phyloP scores from a whole-genome alignment of 2,329 filamentous ascomycete genomes.

The Colletotrichum caudatum region DNA sequence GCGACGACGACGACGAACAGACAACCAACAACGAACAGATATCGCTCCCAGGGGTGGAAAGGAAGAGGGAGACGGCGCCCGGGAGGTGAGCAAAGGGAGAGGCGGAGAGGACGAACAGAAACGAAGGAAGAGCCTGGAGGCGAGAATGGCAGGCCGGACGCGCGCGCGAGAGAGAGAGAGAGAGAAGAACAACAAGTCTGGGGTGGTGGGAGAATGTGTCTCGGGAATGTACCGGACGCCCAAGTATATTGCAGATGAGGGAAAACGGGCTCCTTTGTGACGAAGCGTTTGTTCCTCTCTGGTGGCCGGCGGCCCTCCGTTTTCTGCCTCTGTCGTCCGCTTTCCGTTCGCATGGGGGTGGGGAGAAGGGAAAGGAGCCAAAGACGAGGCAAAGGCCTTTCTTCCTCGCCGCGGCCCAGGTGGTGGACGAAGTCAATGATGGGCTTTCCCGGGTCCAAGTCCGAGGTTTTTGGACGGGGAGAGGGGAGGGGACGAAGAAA shows the following conservation, averaged over 20 bases:
- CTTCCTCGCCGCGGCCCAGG: background rate
- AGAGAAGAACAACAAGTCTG: conserved; percentile 17
- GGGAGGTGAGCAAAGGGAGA: conserved; percentile 24
- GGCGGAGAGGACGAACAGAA: conserved; percentile 16
- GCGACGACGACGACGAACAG: conserved; percentile 17
- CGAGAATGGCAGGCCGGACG: conserved; percentile 29
- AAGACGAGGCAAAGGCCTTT: conserved; percentile 8
- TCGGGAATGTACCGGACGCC: conserved; percentile 55
- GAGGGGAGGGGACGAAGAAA: conserved; percentile 11
- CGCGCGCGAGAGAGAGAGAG: conserved; percentile 16
- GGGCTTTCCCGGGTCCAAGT: conserved; percentile 22
- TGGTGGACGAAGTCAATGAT: conserved; percentile 5
- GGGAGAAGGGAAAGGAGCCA: conserved; percentile 11
- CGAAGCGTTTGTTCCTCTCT: conserved; percentile 39
- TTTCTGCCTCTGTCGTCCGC: conserved; percentile 1
- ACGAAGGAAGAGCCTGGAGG: conserved; percentile 35
- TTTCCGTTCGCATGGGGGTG: conserved; percentile 28
- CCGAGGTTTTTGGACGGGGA: conserved; percentile 18
- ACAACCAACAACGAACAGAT: conserved; percentile 1
- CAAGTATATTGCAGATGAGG: conserved; percentile 40
- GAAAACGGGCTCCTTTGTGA: conserved; percentile 35
- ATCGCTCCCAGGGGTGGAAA: conserved; percentile 11
- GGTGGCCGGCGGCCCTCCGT: conserved; percentile 17
- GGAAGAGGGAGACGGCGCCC: conserved; percentile 2
- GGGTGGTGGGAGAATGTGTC: conserved; percentile 47